Percentiles rank a stretch among this genome's conserved stretches.
Conservation (phyloP, 1,284 basidiomycete species). For the Sanghuangporus weigelae region DNA sequence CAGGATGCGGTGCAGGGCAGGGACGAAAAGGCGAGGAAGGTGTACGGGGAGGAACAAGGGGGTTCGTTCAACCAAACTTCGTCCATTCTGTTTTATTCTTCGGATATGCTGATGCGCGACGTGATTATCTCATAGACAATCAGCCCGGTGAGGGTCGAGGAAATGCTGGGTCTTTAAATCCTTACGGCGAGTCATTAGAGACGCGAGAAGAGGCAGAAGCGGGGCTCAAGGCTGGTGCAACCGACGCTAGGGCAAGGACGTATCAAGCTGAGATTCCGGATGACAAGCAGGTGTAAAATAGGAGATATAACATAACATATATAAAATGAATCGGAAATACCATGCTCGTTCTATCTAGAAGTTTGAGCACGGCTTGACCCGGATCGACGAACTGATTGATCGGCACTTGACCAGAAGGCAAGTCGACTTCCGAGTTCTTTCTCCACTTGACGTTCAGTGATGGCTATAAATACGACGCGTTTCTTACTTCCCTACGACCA, state of each 20-base stretch:
- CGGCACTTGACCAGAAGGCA: too few species aligned
- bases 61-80: background rate
- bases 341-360: background rate
- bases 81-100: background rate
- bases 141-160: background rate
- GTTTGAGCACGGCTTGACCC: background rate
- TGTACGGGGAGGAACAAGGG: background rate
- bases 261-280: background rate
- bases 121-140: background rate
- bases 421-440: too few species aligned
- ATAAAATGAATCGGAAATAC: background rate
- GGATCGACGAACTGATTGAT: too few species aligned
- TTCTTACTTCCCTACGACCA: too few species aligned
- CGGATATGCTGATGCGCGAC: background rate
- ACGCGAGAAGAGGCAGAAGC: slow-evolving; percentile 2
- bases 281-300: background rate
- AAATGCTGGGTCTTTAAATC: background rate
- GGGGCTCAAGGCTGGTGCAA: background rate
- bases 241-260: slow-evolving; percentile 2
- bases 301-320: background rate
- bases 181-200: slow-evolving; percentile 3
- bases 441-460: too few species aligned
- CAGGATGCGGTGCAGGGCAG: slow-evolving; percentile 11
- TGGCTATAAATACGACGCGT: too few species aligned
- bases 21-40: background rate